A percentile compares a stretch with the other conserved stretches of the same genome.
Evolutionary conservation across 441 rosid species (phyloP).

Genomic region (Breynia disticha): DNA sequence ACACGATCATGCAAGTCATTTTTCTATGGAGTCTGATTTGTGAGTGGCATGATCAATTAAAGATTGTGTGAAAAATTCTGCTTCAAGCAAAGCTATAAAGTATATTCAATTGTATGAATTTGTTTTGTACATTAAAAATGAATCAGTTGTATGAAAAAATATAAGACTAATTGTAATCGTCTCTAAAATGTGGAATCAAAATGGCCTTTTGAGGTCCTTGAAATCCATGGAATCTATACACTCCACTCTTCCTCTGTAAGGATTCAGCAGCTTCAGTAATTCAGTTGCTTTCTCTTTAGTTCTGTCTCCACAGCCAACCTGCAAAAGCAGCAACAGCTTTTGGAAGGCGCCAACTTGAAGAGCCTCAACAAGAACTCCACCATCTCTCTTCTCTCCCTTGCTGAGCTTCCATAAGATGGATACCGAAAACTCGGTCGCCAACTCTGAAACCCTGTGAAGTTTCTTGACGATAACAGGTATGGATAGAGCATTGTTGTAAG

Average conservation of each 20-base stretch:
- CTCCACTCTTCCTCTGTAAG: conserved; percentile 40
- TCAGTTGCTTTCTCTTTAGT: conserved; percentile 66
- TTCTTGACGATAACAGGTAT: conserved; percentile 65
- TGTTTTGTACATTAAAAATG: neutral
- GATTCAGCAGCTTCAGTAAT: conserved; percentile 54
- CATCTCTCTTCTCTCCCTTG: conserved; percentile 23
- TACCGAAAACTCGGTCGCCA: conserved; percentile 56
- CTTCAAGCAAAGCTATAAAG: too few relatives aligned
- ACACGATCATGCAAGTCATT: neutral
- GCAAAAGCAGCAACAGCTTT: conserved; percentile 60
- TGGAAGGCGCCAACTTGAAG: conserved; percentile 78
- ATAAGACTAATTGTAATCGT: too few relatives aligned
- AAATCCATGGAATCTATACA: conserved; percentile 63
- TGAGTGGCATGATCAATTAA: too few relatives aligned
- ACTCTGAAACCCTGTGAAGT: conserved; percentile 52
- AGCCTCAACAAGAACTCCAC: conserved; percentile 42
- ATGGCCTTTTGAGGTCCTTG: conserved; percentile 57
- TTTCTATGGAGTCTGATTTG: too few relatives aligned
- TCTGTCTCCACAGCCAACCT: conserved; percentile 57
- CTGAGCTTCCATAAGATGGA: conserved; percentile 65
- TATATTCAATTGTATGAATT: neutral
- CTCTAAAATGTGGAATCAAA: conserved; percentile 22
- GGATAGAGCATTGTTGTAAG: conserved; percentile 30
- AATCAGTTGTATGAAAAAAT: neutral
- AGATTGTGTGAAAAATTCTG: too few relatives aligned